Percentiles rank a stretch among this genome's conserved stretches.
These are phyloP conservation scores for Calophaca sinica DNA, from an alignment of 306 rosid genomes.

Conservation along the genomic window DNA sequence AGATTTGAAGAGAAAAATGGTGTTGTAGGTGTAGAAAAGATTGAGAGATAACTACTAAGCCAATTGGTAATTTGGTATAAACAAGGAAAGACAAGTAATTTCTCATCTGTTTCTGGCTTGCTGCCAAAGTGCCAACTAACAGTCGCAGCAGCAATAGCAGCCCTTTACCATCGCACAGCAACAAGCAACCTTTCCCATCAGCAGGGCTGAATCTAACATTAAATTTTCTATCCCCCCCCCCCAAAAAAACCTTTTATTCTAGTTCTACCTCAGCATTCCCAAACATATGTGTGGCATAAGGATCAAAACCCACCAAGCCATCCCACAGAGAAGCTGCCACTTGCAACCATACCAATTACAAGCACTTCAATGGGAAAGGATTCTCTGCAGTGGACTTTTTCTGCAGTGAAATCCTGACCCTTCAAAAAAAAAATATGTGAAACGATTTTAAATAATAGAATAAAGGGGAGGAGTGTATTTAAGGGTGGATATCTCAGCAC, in stretches of 20 bases:
- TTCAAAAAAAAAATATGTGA: too few species aligned
- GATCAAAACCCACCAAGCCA: background rate
- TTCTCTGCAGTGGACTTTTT: too few species aligned
- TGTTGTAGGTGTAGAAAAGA: background rate
- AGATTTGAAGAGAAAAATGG: background rate
- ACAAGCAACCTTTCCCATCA: background rate
- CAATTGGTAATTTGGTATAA: too few species aligned
- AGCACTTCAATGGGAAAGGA: background rate
- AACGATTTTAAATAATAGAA: too few species aligned
- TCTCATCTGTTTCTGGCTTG: background rate
- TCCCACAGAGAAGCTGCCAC: background rate
- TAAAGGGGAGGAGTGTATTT: too few species aligned
- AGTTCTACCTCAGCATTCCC: background rate
- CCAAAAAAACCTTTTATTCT: background rate
- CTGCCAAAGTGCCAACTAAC: background rate
- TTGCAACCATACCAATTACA: background rate
- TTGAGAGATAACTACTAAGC: background rate
- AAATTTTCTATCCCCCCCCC: constrained; percentile 3
- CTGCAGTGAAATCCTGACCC: too few species aligned
- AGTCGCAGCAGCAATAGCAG: background rate
- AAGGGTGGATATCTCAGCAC: too few species aligned
- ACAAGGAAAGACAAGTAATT: background rate
- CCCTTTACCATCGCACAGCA: background rate
- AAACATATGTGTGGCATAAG: background rate
- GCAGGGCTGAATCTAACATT: background rate